Evolutionary conservation across 805 yeast species (phyloP).

Genomic region (Dipodascus albidus): DNA sequence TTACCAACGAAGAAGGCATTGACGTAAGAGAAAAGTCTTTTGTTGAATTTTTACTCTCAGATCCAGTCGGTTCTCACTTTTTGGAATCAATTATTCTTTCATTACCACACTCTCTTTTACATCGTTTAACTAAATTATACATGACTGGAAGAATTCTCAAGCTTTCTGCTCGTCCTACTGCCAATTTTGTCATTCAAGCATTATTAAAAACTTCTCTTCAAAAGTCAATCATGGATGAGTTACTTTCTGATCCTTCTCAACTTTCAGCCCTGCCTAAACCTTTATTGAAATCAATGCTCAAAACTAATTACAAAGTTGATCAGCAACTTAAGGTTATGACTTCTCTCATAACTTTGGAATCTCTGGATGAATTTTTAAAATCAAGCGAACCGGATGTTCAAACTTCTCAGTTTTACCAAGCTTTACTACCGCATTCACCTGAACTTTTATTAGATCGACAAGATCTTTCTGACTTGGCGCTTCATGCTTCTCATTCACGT

Average conservation of each 20-base stretch:
- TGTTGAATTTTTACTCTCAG: slow-evolving; percentile 73
- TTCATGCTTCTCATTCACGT: background rate
- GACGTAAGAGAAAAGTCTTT: slow-evolving; percentile 41
- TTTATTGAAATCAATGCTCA: slow-evolving; percentile 2
- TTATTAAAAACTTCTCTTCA: slow-evolving; percentile 32
- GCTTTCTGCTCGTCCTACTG: slow-evolving; percentile 72
- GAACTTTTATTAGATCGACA: slow-evolving; percentile 8
- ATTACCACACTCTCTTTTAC: slow-evolving; percentile 56
- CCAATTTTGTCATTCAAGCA: slow-evolving; percentile 67
- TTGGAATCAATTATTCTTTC: slow-evolving; percentile 58
- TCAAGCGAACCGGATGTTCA: background rate
- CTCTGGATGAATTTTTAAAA: background rate
- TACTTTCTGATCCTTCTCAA: slow-evolving; percentile 12
- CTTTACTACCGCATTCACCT: slow-evolving; percentile 17
- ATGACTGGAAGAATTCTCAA: slow-evolving; percentile 66
- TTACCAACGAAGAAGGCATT: slow-evolving; percentile 36
- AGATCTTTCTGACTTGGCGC: background rate
- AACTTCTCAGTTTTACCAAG: slow-evolving; percentile 12
- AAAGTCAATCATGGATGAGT: slow-evolving; percentile 12
- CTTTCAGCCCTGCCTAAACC: slow-evolving; percentile 21
- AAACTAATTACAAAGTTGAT: background rate
- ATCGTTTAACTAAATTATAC: slow-evolving; percentile 56
- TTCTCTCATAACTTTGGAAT: background rate
- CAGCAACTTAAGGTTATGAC: background rate
- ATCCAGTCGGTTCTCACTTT: slow-evolving; percentile 90